Evolutionary conservation across 1,284 basidiomycete genomes (phyloP), one percentile per base, ranked within the genome.

Genomic region (Moesziomyces parantarcticus): DNA sequence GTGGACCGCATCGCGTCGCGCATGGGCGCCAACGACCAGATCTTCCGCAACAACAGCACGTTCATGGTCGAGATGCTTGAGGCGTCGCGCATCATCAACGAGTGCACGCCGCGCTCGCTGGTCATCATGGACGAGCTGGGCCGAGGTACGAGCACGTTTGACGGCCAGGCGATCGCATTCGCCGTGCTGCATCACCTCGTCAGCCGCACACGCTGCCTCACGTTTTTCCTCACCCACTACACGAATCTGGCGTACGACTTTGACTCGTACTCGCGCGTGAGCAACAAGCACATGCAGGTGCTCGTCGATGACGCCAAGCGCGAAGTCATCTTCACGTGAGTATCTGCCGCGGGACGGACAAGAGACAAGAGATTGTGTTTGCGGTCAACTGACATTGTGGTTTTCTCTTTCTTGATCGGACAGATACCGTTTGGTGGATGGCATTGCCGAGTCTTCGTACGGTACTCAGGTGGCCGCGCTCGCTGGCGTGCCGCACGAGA

Each of bases 1-100:
- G 90, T 97, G 2, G 96, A 99, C 83, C 88, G 92, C 23, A 97
- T 99, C 77, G 89, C 97, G 63, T 98, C 96, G 8, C 90, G 97
- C 26, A 99, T 99, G 96, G 97, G 97, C 20, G 97, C 97, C 60
- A 84, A 83, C 41, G 82, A 83, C 57, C 78, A 77, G 50, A 77
- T 82, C 45, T 83, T 83, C 75, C 73, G 76, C 36, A 77, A 80
- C 60, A 78, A 81, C 60, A 77, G 74, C 52, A 83, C 82, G 21
- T 83, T 83, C 47, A 83, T 83, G 82, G 82, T 83, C 46, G 82
- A 83, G 69, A 83, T 83, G 82, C 74, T 81, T 39, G 82, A 83
- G 60, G 80, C 82, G 18, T 72, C 78, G 41, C 75, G 77, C 58
- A 83, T 83, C 67, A 58, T 83, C 56, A 73, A 73, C 40, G 81